A percentile compares a stretch with the other conserved stretches of the same genome.
Evolutionary conservation across 2,329 filamentous ascomycete genomes (phyloP).

Genomic region (Chrysoporthe puriensis): DNA sequence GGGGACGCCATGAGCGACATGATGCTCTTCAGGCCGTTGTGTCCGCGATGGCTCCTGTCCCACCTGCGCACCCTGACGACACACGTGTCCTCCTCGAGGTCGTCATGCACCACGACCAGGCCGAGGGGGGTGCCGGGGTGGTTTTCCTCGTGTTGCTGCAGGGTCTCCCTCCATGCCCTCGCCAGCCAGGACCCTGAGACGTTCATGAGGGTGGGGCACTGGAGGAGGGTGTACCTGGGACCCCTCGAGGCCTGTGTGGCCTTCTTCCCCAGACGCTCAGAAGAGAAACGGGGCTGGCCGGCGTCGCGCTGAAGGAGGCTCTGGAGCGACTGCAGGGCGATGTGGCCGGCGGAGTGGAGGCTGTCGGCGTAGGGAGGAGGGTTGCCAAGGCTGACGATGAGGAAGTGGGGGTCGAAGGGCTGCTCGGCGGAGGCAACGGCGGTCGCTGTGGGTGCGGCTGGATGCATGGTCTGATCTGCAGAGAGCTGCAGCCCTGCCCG

Average conservation of each 20-base stretch:
- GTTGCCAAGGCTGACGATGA: conserved; percentile 89
- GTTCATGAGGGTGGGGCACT: conserved; percentile 84
- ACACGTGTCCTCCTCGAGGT: conserved; percentile 75
- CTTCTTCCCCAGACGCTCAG: conserved; percentile 52
- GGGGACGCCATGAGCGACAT: conserved; percentile 51
- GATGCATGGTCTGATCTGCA: conserved; percentile 1
- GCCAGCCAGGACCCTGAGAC: conserved; percentile 73
- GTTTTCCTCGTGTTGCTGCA: conserved; percentile 40
- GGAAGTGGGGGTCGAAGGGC: conserved; percentile 55
- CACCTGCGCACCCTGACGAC: conserved; percentile 67
- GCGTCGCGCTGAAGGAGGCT: conserved; percentile 45
- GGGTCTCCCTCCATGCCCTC: conserved; percentile 64
- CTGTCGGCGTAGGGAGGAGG: conserved; percentile 75
- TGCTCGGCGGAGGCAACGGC: neutral
- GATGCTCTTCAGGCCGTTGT: conserved; percentile 76
- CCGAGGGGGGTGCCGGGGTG: conserved; percentile 37
- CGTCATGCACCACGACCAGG: conserved; percentile 85
- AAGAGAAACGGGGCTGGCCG: conserved; percentile 53
- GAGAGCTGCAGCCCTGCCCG: neutral
- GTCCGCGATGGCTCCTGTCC: conserved; percentile 66
- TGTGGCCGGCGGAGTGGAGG: conserved; percentile 86
- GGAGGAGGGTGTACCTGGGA: conserved; percentile 67
- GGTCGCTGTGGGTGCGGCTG: neutral
- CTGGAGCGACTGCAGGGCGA: conserved; percentile 67
- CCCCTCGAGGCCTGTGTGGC: conserved; percentile 53